Evolutionary conservation across 148 eudicot species (phyloP).

Genomic region (Cornus suecica): DNA sequence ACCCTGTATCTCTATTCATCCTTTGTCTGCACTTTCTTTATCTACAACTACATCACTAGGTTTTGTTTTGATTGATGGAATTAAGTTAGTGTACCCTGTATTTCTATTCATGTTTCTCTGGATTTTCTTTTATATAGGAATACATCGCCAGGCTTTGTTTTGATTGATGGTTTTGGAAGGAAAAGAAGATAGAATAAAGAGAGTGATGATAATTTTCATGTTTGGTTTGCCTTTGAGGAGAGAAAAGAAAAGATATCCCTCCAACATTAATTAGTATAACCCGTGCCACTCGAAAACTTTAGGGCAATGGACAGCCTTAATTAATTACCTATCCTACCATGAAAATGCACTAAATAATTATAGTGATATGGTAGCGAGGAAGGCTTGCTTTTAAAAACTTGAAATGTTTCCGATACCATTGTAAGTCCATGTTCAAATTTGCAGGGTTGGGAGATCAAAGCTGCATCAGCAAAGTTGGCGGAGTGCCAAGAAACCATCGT

Average conservation of each 20-base stretch:
- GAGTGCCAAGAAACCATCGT: conserved; percentile 56
- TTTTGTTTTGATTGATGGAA: too few species aligned
- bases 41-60: too few species aligned
- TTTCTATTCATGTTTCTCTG: background rate
- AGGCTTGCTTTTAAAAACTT: background rate
- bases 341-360: background rate
- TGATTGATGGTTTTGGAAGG: too few species aligned
- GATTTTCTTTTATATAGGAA: background rate
- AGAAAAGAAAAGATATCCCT: too few species aligned
- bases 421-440: conserved; percentile 7
- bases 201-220: too few species aligned
- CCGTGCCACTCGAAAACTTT: too few species aligned
- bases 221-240: too few species aligned
- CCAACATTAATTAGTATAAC: too few species aligned
- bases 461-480: conserved; percentile 41
- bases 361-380: background rate
- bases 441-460: conserved; percentile 59
- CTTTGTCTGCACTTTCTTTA: background rate
- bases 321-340: too few species aligned
- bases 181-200: too few species aligned
- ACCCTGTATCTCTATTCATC: background rate
- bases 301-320: too few species aligned
- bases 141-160: too few species aligned
- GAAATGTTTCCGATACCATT: background rate
- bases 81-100: background rate